Percentiles rank a stretch among this genome's conserved stretches.
These are phyloP conservation scores for Saccharomyces pastorianus DNA, from an alignment of 1,139 yeast genomes.

Conservation along the genomic window DNA sequence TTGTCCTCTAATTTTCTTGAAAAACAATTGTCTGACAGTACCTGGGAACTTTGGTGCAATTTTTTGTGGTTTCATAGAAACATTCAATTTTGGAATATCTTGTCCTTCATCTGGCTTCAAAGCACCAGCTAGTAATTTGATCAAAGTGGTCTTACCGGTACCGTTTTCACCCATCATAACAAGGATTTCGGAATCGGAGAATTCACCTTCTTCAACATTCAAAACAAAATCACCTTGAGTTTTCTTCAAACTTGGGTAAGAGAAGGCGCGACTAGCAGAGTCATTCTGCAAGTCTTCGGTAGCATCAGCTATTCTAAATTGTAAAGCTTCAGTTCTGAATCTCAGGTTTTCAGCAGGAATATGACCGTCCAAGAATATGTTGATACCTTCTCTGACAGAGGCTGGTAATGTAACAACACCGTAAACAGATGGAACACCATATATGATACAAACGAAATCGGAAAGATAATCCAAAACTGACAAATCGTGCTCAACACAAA, in stretches of 20 bases:
- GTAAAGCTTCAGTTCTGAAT: slow-evolving; percentile 90
- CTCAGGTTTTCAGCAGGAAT: slow-evolving; percentile 94
- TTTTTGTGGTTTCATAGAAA: slow-evolving; percentile 97
- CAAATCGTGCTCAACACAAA: slow-evolving; percentile 96
- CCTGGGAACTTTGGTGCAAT: slow-evolving; percentile 98
- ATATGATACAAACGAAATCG: slow-evolving; percentile 89
- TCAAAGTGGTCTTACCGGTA: slow-evolving; percentile 97
- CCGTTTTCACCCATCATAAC: slow-evolving; percentile 99
- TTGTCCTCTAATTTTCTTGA: slow-evolving; percentile 89
- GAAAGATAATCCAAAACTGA: slow-evolving; percentile 94
- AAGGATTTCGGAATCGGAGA: slow-evolving; percentile 90
- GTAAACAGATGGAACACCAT: slow-evolving; percentile 96
- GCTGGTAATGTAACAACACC: slow-evolving; percentile 96
- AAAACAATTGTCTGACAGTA: slow-evolving; percentile 93
- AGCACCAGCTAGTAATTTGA: slow-evolving; percentile 90
- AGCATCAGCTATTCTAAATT: slow-evolving; percentile 90
- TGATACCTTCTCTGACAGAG: slow-evolving; percentile 97
- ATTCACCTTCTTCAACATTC: slow-evolving; percentile 74
- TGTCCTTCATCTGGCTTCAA: slow-evolving; percentile 74
- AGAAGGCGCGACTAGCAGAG: slow-evolving; percentile 59
- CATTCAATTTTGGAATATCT: slow-evolving; percentile 78
- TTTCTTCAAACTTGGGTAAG: slow-evolving; percentile 74
- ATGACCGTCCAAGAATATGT: slow-evolving; percentile 94
- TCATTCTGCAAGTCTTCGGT: slow-evolving; percentile 70
- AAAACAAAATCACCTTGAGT: slow-evolving; percentile 94